Evolutionary conservation across 2,329 filamentous ascomycete genomes (phyloP).

Genomic region (Verticillium klebahnii): DNA sequence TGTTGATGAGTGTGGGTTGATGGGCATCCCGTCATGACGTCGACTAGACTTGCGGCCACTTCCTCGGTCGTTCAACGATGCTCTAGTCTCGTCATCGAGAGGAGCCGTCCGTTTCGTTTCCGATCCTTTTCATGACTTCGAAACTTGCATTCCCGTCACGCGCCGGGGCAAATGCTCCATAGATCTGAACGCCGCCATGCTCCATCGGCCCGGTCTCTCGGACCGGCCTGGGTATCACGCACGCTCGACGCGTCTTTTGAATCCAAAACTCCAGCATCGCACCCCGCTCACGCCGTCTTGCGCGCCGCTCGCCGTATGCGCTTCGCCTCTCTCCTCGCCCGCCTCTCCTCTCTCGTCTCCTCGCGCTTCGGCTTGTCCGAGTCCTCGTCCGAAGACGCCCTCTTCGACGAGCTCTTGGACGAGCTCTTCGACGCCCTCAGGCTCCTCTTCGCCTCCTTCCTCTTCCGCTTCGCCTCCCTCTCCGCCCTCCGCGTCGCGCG

Average conservation of each 20-base stretch:
- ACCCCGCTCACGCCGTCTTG: constrained; percentile 14
- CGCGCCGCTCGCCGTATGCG: constrained; percentile 15
- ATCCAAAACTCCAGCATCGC: not conserved
- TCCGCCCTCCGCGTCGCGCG: constrained; percentile 29
- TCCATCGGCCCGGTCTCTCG: not conserved
- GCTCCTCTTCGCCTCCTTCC: constrained; percentile 19
- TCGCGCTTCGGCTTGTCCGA: constrained; percentile 17
- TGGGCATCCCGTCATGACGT: too few relatives aligned
- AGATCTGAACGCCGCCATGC: not conserved
- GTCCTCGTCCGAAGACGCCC: constrained; percentile 12
- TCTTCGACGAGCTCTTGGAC: constrained; percentile 20
- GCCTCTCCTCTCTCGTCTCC: constrained; percentile 40
- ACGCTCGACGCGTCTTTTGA: not conserved
- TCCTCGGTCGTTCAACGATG: too few relatives aligned
- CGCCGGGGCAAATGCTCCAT: too few relatives aligned
- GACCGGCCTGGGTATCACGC: constrained; percentile 1
- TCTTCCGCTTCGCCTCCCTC: constrained; percentile 26
- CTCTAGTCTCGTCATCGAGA: too few relatives aligned
- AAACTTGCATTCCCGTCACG: too few relatives aligned
- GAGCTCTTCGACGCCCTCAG: constrained; percentile 27
- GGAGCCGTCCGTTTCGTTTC: too few relatives aligned
- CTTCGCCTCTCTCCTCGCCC: constrained; percentile 28
- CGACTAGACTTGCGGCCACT: too few relatives aligned
- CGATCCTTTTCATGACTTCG: too few relatives aligned
- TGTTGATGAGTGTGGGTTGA: too few relatives aligned